A percentile compares a stretch with the other conserved stretches of the same genome.
phyloP scores from a whole-genome alignment of 768 basidiomycete genomes.

The Fomitopsis serialis region DNA sequence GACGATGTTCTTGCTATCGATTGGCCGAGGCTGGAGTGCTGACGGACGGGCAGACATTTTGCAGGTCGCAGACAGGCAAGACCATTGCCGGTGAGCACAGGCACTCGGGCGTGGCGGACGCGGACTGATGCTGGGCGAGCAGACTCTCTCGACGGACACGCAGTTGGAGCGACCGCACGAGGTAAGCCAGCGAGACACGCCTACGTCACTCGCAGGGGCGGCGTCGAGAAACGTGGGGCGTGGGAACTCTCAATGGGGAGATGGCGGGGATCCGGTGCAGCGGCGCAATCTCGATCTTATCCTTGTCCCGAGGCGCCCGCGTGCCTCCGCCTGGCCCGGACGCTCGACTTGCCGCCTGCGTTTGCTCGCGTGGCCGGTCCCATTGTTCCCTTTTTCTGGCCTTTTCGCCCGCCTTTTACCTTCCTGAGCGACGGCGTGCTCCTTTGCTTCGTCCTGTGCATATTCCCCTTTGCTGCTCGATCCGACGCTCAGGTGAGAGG shows the following conservation, averaged over 20 bases:
- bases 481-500: no score
- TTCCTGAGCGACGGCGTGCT: no score
- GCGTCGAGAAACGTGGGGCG: conserved; percentile 21
- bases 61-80: background rate
- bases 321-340: no score
- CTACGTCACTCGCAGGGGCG: conserved; percentile 15
- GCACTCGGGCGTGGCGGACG: background rate
- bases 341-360: no score
- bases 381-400: no score
- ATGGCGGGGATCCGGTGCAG: conserved; percentile 1
- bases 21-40: background rate
- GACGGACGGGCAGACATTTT: conserved; percentile 1
- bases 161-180: background rate
- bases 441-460: background rate
- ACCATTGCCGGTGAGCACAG: conserved; percentile 1
- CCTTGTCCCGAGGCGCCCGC: no score
- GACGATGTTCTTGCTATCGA: background rate
- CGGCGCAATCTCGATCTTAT: background rate
- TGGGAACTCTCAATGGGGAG: conserved; percentile 7
- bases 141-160: background rate
- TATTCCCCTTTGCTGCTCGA: background rate
- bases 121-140: background rate
- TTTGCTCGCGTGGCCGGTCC: no score
- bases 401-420: no score
- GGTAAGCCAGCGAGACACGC: background rate